Base-by-base conservation (phyloP, 768 basidiomycete genomes). In the Tricholoma matsutake region DNA sequence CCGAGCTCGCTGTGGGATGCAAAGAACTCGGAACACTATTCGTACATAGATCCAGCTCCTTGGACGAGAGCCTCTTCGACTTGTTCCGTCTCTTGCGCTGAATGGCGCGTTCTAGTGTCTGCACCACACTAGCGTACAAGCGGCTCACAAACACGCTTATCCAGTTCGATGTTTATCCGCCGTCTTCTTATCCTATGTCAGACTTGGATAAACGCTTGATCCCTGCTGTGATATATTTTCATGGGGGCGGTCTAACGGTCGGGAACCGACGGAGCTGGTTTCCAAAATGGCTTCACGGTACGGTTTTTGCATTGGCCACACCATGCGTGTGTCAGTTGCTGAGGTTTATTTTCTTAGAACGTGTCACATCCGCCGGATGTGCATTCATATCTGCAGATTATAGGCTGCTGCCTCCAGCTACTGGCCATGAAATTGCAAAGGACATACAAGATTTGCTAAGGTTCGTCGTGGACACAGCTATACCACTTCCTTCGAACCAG, bases 381-480 rank as follows among this genome's bases (percentile, higher is more conserved):
- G 79, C 78, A 4, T 86, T 89, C 68, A 76, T 89, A 47, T 83
- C 85, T 35, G 81, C 83, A 0, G 86, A 90, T 64, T 88, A 90
- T 66, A 78, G 81, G 13, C 81, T 90, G 6, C 60, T 89, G 13
- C 81, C 80, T 2, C 78, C 79, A 2, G 73, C 81, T 0, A 85
- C 83, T 9, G 84, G 81, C 0, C 83, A 86, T 62, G 81, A 85
- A 18, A 78, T 89, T 39, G 64, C 86, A 4, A 73, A 79, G 41
- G 88, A 91, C 67, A 75, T 89, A 57, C 73, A 79, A 51, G 86
- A 85, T 61, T 68, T 85, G 3, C 84, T 88, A 57, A 56, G 61
- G 0, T 89, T 83, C 67, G 61, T 89, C 1, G 53, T 62, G 10
- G 62, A 61, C 16, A 59, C 63, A 25, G 67, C 69, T 8, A 58